Base-by-base conservation (phyloP, 73 alveolate genomes). In the Blepharisma japonicum region DNA sequence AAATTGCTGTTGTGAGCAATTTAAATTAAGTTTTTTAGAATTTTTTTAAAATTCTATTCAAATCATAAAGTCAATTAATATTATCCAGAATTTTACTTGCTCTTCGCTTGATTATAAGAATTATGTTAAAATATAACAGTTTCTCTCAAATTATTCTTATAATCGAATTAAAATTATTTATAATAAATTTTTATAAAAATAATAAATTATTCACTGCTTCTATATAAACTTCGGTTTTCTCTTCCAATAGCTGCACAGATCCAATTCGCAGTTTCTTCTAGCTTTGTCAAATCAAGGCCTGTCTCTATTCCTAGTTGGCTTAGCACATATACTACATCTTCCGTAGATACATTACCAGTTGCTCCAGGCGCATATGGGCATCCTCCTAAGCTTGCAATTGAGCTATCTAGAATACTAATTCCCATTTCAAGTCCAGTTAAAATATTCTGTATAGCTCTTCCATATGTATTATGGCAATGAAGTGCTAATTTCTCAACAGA, bases 331-430 rank as follows among this genome's bases (percentile, higher is more conserved):
- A 92, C 79, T 39, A 94, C 97, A 78, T 94, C 98, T 68, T 95
- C 98, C 2, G 99, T 95, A 42, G 97, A 92, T 8, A 92, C 98
- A 79, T 95, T 95, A 27, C 99, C 98, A 21, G 95, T 77, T 67
- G 97, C 97, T 11, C 96, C 97, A 27, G 92, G 95, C 4, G 98
- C 99, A 87, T 94, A 95, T 20, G 99, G 99, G 71, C 99, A 95
- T 46, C 99, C 99, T 5, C 99, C 99, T 27, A 95, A 92, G 23
- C 99, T 98, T 9, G 96, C 96, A 47, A 94, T 95, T 32, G 96
- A 86, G 9, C 98, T 89, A 68, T 95, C 99, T 6, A 95, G 87
- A 8, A 85, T 89, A 45, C 84, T 48, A n/a, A 95, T 79, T 7
- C 99, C 99, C 71, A 89, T 87, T 47, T 91, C 86, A 11, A 95